These are phyloP conservation scores for Lasiodiplodia gonubiensis DNA, from an alignment of 2,329 filamentous ascomycete species.

Conservation along the genomic window DNA sequence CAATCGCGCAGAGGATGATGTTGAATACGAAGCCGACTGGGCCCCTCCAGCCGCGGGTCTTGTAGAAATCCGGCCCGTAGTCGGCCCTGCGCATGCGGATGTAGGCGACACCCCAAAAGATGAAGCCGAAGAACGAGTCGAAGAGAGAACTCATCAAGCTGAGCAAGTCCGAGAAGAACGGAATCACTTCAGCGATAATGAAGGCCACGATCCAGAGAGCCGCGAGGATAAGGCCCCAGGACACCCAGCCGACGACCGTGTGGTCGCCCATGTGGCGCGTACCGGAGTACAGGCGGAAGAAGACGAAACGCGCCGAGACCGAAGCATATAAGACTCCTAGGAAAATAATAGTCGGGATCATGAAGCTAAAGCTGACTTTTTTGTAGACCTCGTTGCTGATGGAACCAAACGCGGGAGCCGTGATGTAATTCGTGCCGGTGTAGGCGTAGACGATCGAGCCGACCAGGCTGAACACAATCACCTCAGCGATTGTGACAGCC, in stretches of 20 bases:
- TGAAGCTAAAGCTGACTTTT: conserved; percentile 90
- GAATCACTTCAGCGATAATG: conserved; percentile 90
- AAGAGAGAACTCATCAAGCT: conserved; percentile 86
- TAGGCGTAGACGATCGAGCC: conserved; percentile 84
- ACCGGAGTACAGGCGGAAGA: conserved; percentile 84
- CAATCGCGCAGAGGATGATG: conserved; percentile 72
- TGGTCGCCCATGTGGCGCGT: conserved; percentile 81
- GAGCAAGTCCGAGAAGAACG: conserved; percentile 82
- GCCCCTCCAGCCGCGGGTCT: conserved; percentile 59
- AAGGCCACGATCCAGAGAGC: conserved; percentile 85
- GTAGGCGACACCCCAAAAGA: conserved; percentile 88
- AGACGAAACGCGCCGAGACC: conserved; percentile 86
- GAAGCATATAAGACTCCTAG: conserved; percentile 89
- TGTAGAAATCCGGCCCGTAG: conserved; percentile 60
- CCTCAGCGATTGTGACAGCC: conserved; percentile 85
- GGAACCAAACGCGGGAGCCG: conserved; percentile 84
- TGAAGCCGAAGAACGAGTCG: conserved; percentile 93
- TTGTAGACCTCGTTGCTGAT: conserved; percentile 76
- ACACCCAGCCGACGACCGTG: conserved; percentile 79
- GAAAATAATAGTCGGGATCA: conserved; percentile 94
- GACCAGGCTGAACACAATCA: conserved; percentile 83
- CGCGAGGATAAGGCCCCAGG: conserved; percentile 77
- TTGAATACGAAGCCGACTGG: conserved; percentile 69
- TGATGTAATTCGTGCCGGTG: conserved; percentile 88
- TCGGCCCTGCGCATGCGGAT: conserved; percentile 75